These are phyloP conservation scores for Aegilops sharonensis DNA, from an alignment of 176 grass and related monocot species.

Conservation along the genomic window DNA sequence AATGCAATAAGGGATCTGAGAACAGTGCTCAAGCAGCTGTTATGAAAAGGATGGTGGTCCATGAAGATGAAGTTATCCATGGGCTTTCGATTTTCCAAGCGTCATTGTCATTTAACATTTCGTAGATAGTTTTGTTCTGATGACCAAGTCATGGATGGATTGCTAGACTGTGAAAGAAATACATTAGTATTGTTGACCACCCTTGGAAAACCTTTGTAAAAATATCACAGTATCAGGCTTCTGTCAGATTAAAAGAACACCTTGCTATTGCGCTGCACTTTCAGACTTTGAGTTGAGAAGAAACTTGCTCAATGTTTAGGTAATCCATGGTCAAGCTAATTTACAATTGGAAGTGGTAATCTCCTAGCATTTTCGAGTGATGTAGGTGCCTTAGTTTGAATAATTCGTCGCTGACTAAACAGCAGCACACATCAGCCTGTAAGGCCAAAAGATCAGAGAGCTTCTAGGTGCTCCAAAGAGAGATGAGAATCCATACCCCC, in stretches of 20 bases:
- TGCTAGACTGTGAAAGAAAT: not conserved
- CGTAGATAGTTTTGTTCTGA: not conserved
- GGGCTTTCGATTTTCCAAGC: not conserved
- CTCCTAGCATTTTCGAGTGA: not conserved
- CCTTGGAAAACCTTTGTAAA: not conserved
- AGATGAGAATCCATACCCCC: not conserved
- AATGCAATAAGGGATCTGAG: not conserved
- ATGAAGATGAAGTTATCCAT: not conserved
- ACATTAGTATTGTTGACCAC: not conserved
- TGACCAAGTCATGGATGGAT: not conserved
- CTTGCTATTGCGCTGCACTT: not conserved
- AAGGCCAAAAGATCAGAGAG: not conserved
- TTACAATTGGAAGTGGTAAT: not conserved
- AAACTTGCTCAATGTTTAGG: not conserved
- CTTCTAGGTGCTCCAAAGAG: not conserved
- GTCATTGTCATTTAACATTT: not conserved
- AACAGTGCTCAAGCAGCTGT: conserved; percentile 25
- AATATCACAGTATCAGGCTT: not conserved
- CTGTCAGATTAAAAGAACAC: not conserved
- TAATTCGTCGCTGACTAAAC: not conserved
- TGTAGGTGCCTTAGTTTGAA: not conserved
- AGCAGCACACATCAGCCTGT: not conserved
- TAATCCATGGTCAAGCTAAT: conserved; percentile 27
- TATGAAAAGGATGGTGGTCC: conserved; percentile 40
- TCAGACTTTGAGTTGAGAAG: not conserved